Conservation (phyloP, 495 filamentous ascomycete species). For the Xylaria cubensis region DNA sequence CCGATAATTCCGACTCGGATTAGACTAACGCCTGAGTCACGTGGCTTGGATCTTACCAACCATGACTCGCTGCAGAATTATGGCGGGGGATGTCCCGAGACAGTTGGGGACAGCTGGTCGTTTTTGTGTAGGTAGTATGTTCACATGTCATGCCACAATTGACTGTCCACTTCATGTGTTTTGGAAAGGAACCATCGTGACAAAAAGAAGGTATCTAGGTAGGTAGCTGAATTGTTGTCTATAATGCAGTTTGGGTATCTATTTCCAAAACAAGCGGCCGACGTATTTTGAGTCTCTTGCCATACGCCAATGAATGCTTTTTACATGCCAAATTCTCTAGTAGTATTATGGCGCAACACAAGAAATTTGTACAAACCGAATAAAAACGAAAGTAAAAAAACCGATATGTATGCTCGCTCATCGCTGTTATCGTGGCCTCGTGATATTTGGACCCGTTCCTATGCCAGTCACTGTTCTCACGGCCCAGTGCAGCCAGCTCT, state of each 20-base stretch:
- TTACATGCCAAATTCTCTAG: constrained; percentile 8
- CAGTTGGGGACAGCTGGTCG: neutral
- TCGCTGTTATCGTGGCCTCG: constrained; percentile 36
- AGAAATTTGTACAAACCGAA: neutral
- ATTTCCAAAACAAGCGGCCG: constrained; percentile 11
- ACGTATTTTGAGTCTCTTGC: neutral
- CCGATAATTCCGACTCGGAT: constrained; percentile 25
- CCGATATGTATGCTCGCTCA: constrained; percentile 15
- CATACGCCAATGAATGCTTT: neutral
- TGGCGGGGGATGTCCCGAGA: neutral
- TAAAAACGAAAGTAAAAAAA: neutral
- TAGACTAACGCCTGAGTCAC: constrained; percentile 28
- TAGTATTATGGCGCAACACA: neutral
- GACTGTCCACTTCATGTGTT: neutral
- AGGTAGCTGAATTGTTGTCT: constrained; percentile 1
- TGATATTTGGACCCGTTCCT: constrained; percentile 63
- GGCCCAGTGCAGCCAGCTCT: constrained; percentile 67
- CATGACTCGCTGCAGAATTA: neutral
- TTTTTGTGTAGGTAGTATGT: neutral
- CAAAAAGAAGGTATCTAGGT: neutral
- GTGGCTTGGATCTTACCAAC: constrained; percentile 26
- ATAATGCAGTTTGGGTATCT: constrained; percentile 15
- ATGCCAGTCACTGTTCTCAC: constrained; percentile 65
- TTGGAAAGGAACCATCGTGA: neutral
- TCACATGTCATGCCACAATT: neutral